A percentile compares a stretch with the other conserved stretches of the same genome.
These are phyloP conservation scores for Petunia axillaris DNA, from an alignment of 257 asterid genomes.

Conservation along the genomic window DNA sequence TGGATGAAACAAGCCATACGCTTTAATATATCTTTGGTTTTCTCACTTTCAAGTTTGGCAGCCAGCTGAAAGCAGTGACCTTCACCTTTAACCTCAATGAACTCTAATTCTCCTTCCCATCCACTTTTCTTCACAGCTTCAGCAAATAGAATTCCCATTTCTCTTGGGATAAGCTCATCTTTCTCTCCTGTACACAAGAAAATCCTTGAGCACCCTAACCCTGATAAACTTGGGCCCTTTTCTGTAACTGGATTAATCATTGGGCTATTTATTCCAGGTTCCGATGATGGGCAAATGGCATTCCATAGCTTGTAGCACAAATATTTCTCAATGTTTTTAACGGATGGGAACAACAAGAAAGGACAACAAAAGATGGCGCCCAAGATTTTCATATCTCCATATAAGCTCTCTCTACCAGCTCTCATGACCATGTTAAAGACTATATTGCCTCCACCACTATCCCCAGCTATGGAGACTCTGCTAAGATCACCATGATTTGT, in stretches of 20 bases:
- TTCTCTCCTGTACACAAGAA: constrained; percentile 44
- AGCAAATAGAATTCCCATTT: constrained; percentile 32
- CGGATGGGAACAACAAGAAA: constrained; percentile 39
- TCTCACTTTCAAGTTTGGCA: too few species aligned
- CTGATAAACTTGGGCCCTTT: constrained; percentile 27
- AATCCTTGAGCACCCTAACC: constrained; percentile 40
- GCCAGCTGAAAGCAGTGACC: neutral
- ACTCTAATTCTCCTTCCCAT: constrained; percentile 58
- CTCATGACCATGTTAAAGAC: constrained; percentile 46
- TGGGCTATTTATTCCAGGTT: constrained; percentile 35
- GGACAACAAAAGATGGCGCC: constrained; percentile 44
- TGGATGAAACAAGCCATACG: too few species aligned
- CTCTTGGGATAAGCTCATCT: constrained; percentile 29
- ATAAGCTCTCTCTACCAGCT: too few species aligned
- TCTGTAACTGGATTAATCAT: constrained; percentile 43
- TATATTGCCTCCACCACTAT: constrained; percentile 50
- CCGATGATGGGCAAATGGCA: constrained; percentile 34
- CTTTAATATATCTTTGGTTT: too few species aligned
- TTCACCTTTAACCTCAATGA: constrained; percentile 52
- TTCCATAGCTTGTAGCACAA: constrained; percentile 27
- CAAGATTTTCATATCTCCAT: constrained; percentile 24
- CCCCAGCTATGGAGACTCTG: constrained; percentile 42
- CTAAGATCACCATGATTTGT: constrained; percentile 41
- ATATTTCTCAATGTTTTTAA: constrained; percentile 31
- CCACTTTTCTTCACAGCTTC: constrained; percentile 52